These are phyloP conservation scores for Neurospora sp. DNA, from an alignment of 495 filamentous ascomycete genomes.

Conservation along the genomic window DNA sequence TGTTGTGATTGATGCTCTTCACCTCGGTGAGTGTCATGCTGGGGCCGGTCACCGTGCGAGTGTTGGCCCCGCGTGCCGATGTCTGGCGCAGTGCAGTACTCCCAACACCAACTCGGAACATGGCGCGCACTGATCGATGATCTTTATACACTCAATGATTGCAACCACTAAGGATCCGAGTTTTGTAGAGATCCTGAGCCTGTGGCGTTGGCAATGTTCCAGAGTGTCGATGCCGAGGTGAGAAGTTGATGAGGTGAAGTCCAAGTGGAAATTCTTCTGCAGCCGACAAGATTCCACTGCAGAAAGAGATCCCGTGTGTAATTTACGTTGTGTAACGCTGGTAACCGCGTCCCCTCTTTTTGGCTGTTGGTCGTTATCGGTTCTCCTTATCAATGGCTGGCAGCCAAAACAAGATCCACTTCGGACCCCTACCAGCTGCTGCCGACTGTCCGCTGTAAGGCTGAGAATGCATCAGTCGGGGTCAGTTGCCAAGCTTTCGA, in stretches of 20 bases:
- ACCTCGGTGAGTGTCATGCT: not conserved
- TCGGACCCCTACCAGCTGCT: not conserved
- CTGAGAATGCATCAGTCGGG: not conserved
- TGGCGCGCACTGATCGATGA: not conserved
- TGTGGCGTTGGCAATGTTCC: not conserved
- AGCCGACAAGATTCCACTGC: not conserved
- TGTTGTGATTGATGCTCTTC: not conserved
- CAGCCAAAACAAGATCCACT: not conserved
- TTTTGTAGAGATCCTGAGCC: not conserved
- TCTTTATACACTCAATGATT: no score
- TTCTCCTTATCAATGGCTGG: not conserved
- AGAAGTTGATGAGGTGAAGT: not conserved
- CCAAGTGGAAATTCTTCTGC: not conserved
- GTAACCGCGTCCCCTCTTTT: not conserved
- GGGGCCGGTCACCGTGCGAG: not conserved
- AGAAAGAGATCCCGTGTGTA: not conserved
- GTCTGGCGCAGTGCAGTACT: not conserved
- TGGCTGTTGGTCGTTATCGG: not conserved
- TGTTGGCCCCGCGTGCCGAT: not conserved
- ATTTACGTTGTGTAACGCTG: not conserved
- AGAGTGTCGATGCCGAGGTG: not conserved
- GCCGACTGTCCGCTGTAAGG: not conserved
- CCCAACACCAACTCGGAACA: not conserved
- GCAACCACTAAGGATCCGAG: no score
- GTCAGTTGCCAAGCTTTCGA: not conserved